phyloP scores from a whole-genome alignment of 2,329 filamentous ascomycete genomes.

The Plenodomus lindquistii region DNA sequence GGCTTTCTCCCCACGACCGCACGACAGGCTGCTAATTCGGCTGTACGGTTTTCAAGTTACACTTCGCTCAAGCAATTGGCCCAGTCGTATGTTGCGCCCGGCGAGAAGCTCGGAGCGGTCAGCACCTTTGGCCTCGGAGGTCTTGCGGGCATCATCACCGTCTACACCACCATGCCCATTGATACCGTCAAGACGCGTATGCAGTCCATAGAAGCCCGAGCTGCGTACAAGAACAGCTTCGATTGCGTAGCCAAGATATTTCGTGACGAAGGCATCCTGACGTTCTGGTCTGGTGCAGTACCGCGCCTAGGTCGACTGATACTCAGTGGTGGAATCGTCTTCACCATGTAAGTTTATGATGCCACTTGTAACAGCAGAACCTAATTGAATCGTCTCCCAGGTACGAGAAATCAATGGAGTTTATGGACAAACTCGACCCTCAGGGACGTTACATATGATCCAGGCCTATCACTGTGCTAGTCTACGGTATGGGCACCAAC shows the following conservation, averaged over 20 bases:
- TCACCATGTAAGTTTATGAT: conserved; percentile 72
- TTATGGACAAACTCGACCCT: conserved; percentile 79
- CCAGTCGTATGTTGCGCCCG: conserved; percentile 87
- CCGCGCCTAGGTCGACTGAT: conserved; percentile 83
- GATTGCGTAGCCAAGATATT: conserved; percentile 82
- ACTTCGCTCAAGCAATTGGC: conserved; percentile 89
- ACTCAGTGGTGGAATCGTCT: conserved; percentile 93
- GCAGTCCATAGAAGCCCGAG: conserved; percentile 89
- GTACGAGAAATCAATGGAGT: conserved; percentile 95
- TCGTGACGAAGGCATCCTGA: conserved; percentile 83
- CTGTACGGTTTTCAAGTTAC: conserved; percentile 87
- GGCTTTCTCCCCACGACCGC: conserved; percentile 95
- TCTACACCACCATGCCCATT: conserved; percentile 71
- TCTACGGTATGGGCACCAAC: no score
- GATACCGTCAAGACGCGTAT: conserved; percentile 97
- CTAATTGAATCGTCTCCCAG: conserved; percentile 26
- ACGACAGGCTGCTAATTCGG: conserved; percentile 91
- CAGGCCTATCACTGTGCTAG: background rate
- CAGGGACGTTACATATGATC: conserved; percentile 75
- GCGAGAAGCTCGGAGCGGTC: conserved; percentile 86
- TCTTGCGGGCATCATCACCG: conserved; percentile 86
- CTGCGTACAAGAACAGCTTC: conserved; percentile 83
- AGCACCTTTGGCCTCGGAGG: conserved; percentile 92
- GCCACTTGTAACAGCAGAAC: conserved; percentile 10
- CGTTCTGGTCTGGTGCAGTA: conserved; percentile 92